Evolutionary conservation across 2,329 filamentous ascomycete genomes (phyloP).

Genomic region (Xylariomycetidae sp.): DNA sequence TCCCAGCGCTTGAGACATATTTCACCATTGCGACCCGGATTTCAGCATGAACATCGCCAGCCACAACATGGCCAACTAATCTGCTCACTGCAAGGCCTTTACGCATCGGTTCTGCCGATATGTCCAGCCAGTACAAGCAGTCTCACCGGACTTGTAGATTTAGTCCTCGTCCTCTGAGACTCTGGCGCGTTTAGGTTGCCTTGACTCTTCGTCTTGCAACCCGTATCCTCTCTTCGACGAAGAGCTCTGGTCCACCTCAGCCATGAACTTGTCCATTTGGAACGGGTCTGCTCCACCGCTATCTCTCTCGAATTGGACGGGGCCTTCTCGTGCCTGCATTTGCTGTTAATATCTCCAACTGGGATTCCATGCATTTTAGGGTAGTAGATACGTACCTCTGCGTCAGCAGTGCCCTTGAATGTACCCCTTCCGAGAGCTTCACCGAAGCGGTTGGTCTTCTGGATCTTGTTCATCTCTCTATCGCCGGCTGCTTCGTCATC

Average conservation of each 20-base stretch:
- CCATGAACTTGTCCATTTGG: slow-evolving; percentile 89
- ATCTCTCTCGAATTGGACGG: slow-evolving; percentile 95
- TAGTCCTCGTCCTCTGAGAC: slow-evolving; percentile 59
- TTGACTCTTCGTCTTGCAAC: slow-evolving; percentile 58
- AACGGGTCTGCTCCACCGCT: slow-evolving; percentile 65
- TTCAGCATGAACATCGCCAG: no score
- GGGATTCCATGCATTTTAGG: neutral
- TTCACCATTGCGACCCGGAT: no score
- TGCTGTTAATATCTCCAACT: slow-evolving; percentile 27
- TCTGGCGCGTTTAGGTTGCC: slow-evolving; percentile 65
- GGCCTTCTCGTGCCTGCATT: slow-evolving; percentile 68
- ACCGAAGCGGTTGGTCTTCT: slow-evolving; percentile 74
- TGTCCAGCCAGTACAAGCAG: neutral
- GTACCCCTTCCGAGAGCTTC: slow-evolving; percentile 85
- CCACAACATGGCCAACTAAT: no score
- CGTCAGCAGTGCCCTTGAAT: slow-evolving; percentile 80
- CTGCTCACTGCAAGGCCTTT: no score
- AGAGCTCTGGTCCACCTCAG: slow-evolving; percentile 61
- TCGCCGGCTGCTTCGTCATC: slow-evolving; percentile 76
- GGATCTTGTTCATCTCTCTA: slow-evolving; percentile 79
- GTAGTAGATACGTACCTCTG: slow-evolving; percentile 63
- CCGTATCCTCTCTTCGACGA: slow-evolving; percentile 70
- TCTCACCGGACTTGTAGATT: no score
- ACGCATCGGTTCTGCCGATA: slow-evolving; percentile 4
- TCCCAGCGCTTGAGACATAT: no score